Base-by-base conservation (phyloP, 2,329 filamentous ascomycete species). In the Hypoxylon sp. region DNA sequence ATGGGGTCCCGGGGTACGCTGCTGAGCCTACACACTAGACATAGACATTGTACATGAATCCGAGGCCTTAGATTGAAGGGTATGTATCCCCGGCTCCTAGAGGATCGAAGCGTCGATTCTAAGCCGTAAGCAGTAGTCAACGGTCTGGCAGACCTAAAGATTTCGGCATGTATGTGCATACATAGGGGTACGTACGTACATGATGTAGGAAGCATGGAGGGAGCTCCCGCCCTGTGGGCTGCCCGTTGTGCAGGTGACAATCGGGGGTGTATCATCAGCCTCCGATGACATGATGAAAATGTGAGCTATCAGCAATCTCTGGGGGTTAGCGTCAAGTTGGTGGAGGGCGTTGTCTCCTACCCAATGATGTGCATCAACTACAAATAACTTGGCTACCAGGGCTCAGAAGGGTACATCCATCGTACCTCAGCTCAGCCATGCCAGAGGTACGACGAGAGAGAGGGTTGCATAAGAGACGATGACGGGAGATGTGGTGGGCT, bases 401-500 rank as follows among this genome's bases (percentile, higher is more conserved):
- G 50, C 46, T 52, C 54, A 44, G 51, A 37, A 29, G 44, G 53
- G 19, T 60, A 48, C 53, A 58, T 58, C 31, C 46, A 62, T 48
- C 58, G 57, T 61, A 52, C 65, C 48, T 68, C 62, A 65, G 65
- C 68, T 70, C 58, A 60, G 52, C 68, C 61, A 29, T 44, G 48
- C 54, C 37, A 55, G 22, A 56, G 24, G 24, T 42, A 17, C 33
- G 67, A 57, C 47, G 37, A 57, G 19, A 63, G 58, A 66, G 58
- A 65, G 67, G 65, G 67, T 70, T 71, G 70, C 69, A 72, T 71
- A 54, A 65, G 63, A 69, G 67, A 71, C 71, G 70, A 73, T 69
- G 74, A 72, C 70, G 72, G 74, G 72, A 73, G 70, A 70, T 68
- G 71, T 73, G 73, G 72, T 74, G 73, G 72, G 70, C 68, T 73